Conservation (phyloP, 2,329 filamentous ascomycete species). For the Monascus ruber region DNA sequence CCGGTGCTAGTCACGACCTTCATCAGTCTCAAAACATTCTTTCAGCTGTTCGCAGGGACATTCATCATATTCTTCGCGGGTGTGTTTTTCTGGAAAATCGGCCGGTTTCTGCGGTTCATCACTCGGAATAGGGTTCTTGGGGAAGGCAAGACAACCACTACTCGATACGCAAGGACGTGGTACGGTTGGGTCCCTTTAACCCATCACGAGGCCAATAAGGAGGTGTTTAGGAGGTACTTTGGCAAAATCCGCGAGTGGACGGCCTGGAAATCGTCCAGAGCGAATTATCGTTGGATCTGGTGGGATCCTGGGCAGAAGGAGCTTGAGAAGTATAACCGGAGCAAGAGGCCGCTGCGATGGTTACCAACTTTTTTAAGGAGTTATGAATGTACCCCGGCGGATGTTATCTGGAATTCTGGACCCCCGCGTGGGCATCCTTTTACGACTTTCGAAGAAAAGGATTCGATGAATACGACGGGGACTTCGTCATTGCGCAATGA, state of each 20-base stretch:
- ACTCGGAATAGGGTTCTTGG: conserved; percentile 21
- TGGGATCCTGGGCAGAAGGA: conserved; percentile 26
- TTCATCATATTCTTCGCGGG: conserved; percentile 26
- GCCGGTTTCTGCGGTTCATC: conserved; percentile 24
- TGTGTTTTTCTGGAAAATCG: conserved; percentile 29
- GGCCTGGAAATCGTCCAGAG: conserved; percentile 23
- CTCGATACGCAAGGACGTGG: conserved; percentile 30
- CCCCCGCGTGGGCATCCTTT: conserved; percentile 2
- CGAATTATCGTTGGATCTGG: conserved; percentile 30
- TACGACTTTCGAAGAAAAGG: not conserved
- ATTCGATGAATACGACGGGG: not conserved
- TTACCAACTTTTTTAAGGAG: conserved; percentile 16
- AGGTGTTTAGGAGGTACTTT: conserved; percentile 9
- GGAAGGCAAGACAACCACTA: conserved; percentile 17
- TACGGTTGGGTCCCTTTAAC: conserved; percentile 29
- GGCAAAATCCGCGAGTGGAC: conserved; percentile 14
- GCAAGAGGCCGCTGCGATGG: conserved; percentile 9
- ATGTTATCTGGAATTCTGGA: conserved; percentile 17
- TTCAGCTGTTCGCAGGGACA: conserved; percentile 24
- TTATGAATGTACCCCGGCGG: conserved; percentile 13
- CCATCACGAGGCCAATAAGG: conserved; percentile 20
- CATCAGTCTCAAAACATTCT: conserved; percentile 19
- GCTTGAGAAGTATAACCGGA: conserved; percentile 9
- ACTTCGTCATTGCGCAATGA: not conserved
- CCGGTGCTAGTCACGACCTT: conserved; percentile 13